Evolutionary conservation across 495 filamentous ascomycete species (phyloP).

Genomic region (Penicillium cosmopolitanum): DNA sequence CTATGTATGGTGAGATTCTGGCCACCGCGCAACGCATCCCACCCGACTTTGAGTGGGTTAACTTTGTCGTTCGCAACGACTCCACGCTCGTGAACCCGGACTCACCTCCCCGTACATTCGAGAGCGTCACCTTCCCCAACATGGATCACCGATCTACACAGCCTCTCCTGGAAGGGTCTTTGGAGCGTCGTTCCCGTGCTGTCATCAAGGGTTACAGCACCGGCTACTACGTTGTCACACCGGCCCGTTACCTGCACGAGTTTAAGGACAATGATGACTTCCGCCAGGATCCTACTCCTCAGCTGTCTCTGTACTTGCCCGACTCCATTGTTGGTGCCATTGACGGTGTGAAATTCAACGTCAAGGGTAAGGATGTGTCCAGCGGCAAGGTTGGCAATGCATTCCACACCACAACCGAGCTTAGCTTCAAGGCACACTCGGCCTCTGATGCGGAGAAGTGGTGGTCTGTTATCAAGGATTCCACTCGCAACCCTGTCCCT

Average conservation of each 20-base stretch:
- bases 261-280: conserved; percentile 93
- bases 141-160: conserved; percentile 79
- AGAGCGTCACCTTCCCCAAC: conserved; percentile 81
- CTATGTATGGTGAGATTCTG: conserved; percentile 83
- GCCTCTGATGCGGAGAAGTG: conserved; percentile 77
- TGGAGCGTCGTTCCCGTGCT: conserved; percentile 85
- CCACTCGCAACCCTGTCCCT: conserved; percentile 27
- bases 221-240: conserved; percentile 87
- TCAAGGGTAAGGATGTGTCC: conserved; percentile 89
- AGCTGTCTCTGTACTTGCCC: conserved; percentile 88
- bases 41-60: conserved; percentile 90
- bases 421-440: conserved; percentile 74
- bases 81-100: conserved; percentile 79
- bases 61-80: conserved; percentile 71
- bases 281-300: conserved; percentile 77
- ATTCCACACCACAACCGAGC: conserved; percentile 64
- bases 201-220: conserved; percentile 77
- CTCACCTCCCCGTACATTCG: conserved; percentile 68
- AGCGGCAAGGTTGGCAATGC: conserved; percentile 62
- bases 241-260: conserved; percentile 85
- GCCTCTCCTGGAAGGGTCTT: conserved; percentile 79
- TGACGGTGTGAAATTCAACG: conserved; percentile 80
- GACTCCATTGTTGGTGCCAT: conserved; percentile 81
- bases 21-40: conserved; percentile 76
- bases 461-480: conserved; percentile 69